phyloP scores from a whole-genome alignment of 305 asterid species.

The Fraxinus baroniana region DNA sequence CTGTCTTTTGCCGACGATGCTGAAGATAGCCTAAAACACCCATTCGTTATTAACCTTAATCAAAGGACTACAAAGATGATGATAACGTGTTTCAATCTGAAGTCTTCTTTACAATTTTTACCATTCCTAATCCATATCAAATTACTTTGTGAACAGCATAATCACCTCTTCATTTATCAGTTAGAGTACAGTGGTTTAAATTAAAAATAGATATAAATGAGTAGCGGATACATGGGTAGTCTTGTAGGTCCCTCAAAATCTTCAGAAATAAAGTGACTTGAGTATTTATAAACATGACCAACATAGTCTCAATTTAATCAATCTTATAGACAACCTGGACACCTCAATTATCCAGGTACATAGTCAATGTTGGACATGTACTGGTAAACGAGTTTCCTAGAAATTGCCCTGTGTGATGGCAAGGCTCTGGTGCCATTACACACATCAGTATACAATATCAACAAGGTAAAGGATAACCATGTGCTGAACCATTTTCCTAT shows the following conservation, averaged over 20 bases:
- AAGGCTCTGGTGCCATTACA: not conserved
- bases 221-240: too few species aligned
- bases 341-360: not conserved
- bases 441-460: not conserved
- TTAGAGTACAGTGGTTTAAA: not conserved
- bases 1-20: conserved; percentile 11
- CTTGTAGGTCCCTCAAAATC: not conserved
- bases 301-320: not conserved
- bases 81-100: not conserved
- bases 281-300: not conserved
- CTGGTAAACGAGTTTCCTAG: not conserved
- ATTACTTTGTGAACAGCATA: not conserved
- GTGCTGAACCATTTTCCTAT: conserved; percentile 9
- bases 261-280: not conserved
- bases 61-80: conserved; percentile 16
- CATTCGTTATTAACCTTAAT: conserved; percentile 10
- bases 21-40: conserved; percentile 9
- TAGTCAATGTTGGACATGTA: not conserved
- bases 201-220: too few species aligned
- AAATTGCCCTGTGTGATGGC: not conserved
- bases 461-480: not conserved
- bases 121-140: not conserved
- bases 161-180: not conserved
- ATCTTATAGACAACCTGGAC: not conserved
- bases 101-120: not conserved